A percentile compares a stretch with the other conserved stretches of the same genome.
Evolutionary conservation across 2,329 filamentous ascomycete genomes (phyloP).

Genomic region (Aureobasidium sp.): DNA sequence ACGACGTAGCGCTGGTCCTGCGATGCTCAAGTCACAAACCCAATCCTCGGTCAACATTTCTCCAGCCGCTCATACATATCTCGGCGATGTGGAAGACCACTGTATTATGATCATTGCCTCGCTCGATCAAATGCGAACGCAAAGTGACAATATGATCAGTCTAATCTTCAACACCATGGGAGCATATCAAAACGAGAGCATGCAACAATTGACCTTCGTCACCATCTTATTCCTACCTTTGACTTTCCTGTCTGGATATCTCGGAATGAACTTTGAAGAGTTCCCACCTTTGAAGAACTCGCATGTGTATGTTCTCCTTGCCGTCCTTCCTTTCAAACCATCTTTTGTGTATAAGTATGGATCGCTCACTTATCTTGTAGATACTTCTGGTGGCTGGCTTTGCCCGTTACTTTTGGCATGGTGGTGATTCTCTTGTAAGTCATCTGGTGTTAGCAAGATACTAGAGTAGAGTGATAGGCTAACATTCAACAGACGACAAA

Average conservation of each 20-base stretch:
- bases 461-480: not conserved
- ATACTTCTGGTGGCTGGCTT: conserved; percentile 5
- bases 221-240: conserved; percentile 86
- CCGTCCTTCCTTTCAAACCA: too few relatives aligned
- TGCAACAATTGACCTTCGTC: conserved; percentile 79
- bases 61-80: conserved; percentile 72
- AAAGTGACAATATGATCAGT: conserved; percentile 69
- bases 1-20: not conserved
- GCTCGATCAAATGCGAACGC: conserved; percentile 70
- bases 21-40: not conserved
- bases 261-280: conserved; percentile 55
- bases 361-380: not conserved
- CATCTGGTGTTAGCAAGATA: not conserved
- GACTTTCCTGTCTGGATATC: conserved; percentile 71
- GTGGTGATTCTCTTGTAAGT: conserved; percentile 1
- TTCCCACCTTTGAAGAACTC: conserved; percentile 22
- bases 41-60: conserved; percentile 62
- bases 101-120: conserved; percentile 73
- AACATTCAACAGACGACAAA: not conserved
- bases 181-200: conserved; percentile 81
- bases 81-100: conserved; percentile 85
- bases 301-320: not conserved
- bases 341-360: not conserved
- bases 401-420: conserved; percentile 6
- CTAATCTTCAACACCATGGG: conserved; percentile 92